These are phyloP conservation scores for Russula ochroleuca DNA, from an alignment of 768 basidiomycete genomes.

Conservation along the genomic window DNA sequence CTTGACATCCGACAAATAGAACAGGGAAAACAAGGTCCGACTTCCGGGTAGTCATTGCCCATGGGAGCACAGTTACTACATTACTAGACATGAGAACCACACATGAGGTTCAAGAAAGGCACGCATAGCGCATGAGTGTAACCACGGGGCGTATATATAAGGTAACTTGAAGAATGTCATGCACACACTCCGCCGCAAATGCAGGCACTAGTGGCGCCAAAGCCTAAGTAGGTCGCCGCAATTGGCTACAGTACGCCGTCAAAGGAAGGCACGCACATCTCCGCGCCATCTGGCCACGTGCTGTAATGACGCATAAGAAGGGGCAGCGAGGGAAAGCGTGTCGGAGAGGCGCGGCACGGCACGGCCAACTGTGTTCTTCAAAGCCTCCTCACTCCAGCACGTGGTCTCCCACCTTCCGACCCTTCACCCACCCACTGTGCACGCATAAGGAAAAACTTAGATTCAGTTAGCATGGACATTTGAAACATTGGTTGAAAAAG, in stretches of 20 bases:
- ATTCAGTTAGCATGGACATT: background rate
- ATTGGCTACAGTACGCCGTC: slow-evolving; percentile 9
- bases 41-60: background rate
- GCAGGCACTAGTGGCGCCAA: slow-evolving; percentile 21
- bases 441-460: background rate
- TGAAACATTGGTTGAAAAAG: background rate
- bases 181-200: background rate
- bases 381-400: background rate
- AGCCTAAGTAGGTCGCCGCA: background rate
- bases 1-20: background rate
- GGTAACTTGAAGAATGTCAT: background rate
- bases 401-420: slow-evolving; percentile 2
- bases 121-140: background rate
- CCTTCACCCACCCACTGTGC: background rate
- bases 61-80: background rate
- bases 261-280: slow-evolving; percentile 3
- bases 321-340: background rate
- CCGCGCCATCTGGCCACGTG: slow-evolving; percentile 8
- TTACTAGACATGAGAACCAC: background rate
- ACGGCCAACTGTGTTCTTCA: slow-evolving; percentile 9
- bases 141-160: background rate
- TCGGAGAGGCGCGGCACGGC: background rate
- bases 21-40: background rate
- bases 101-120: background rate
- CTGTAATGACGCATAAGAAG: slow-evolving; percentile 11